These are phyloP conservation scores for Fusarium haematococcum DNA, from an alignment of 2,329 filamentous ascomycete species.

Conservation along the genomic window DNA sequence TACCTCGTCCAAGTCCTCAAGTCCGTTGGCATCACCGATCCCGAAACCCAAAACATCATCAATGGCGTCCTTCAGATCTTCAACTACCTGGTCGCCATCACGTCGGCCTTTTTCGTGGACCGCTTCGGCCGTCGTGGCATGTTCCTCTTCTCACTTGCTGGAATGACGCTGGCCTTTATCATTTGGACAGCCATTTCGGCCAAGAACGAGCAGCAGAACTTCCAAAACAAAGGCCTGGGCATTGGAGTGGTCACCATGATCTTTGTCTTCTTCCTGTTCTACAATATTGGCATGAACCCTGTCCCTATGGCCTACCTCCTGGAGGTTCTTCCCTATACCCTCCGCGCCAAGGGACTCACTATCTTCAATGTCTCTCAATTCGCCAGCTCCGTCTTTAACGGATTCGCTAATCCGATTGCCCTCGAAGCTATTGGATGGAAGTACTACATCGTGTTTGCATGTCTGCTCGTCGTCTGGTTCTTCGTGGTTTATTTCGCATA, in stretches of 20 bases:
- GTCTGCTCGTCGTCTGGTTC: background rate
- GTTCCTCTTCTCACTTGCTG: constrained; percentile 11
- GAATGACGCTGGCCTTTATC: constrained; percentile 49
- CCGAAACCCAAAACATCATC: constrained; percentile 53
- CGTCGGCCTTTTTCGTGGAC: constrained; percentile 41
- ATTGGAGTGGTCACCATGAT: constrained; percentile 48
- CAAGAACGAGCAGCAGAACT: constrained; percentile 31
- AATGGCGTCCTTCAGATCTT: constrained; percentile 52
- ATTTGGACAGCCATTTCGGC: constrained; percentile 49
- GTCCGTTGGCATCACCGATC: constrained; percentile 50
- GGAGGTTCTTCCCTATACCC: constrained; percentile 63
- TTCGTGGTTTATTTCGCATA: background rate
- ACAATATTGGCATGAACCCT: constrained; percentile 65
- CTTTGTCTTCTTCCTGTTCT: constrained; percentile 52
- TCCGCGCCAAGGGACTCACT: constrained; percentile 61
- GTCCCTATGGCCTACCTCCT: constrained; percentile 61
- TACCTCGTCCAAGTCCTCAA: constrained; percentile 52
- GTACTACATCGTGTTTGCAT: constrained; percentile 19
- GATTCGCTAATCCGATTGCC: constrained; percentile 9
- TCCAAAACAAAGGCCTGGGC: constrained; percentile 37
- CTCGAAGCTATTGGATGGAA: constrained; percentile 12
- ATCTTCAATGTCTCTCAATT: constrained; percentile 25
- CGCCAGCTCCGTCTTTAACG: constrained; percentile 7
- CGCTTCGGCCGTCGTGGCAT: constrained; percentile 17
- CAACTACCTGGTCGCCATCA: constrained; percentile 49